Base-by-base conservation (phyloP, 2,329 filamentous ascomycete species). In the Trichophyton equinum region DNA sequence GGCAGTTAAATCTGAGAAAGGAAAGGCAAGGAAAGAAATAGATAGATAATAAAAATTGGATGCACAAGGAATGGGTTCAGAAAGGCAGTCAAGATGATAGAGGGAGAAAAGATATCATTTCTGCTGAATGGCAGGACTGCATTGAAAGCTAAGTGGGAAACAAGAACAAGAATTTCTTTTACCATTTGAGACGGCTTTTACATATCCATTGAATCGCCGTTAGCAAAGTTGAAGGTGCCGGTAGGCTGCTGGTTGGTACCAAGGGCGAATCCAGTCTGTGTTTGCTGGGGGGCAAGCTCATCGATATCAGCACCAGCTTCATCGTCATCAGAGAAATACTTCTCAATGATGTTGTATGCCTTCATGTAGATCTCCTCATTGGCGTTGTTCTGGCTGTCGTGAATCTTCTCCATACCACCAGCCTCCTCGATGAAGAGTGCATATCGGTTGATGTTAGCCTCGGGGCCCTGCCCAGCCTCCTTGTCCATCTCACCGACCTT, bases 321-420 rank as follows among this genome's bases (percentile, higher is more conserved):
- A 61, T 97, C 94, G 68, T 99, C 94, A 71, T 99, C 94, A 0
- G 91, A 96, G 80, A 99, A 99, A 83, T 99, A 99, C 81, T 96
- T 96, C 82, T 99, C 94, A 68, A 99, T 99, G 77, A 99, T 99
- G 83, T 95, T 97, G 83, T 97, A 99, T 0, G 94, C 94, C 85
- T 99, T 99, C 92, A 99, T 97, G 82, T 99, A 99, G 69, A 99
- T 99, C 78, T 99, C 94, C 79, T 99, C 94, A 78, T 99, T 99
- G 80, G 92, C 92, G 71, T 99, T 99, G 81, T 95, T 96, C 81
- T 99, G 94, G 84, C 94, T 97, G 69, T 97, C 92, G 78, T 99
- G 94, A 68, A 99, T 97, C 86, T 97, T 97, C 81, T 97, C 94
- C 94, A 99, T 99, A 67, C 94, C 94, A 71, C 91, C 90, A 68